Evolutionary conservation across 176 grass and related monocot species (phyloP), one percentile per base, ranked within the genome.

Genomic region (Ananas comosus): DNA sequence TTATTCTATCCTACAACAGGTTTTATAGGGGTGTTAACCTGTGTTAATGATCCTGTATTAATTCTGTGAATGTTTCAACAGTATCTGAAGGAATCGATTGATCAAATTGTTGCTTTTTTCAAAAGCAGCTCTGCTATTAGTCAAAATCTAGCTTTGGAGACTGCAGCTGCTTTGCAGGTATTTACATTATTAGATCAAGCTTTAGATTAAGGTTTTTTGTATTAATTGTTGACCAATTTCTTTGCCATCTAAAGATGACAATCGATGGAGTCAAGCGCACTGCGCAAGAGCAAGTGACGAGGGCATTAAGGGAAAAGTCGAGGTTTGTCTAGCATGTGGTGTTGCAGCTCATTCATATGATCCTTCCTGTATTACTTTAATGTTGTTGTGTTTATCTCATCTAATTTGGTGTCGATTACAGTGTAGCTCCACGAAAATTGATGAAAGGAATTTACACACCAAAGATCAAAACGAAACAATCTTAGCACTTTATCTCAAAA

Each of bases 161-260:
- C 93, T 77, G 86, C 86, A 74, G 93, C 88, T 83, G 93, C 93
- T 74, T 83, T 96, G 72, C 93, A 96, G 92, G 92, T 96, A 65
- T 16, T 12, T 21, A 47, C 49, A 49, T 75, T 56, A 24, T 73
- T 48, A 48, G 24, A 50, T 69, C 64, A 25, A 65, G 57, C 12
- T 66, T 65, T 66, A 51, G 13, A 14, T 13, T 57, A 24, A 77
- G 18, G 8, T 23, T 51, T n/a, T 49, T 59, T 13, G 68, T 68
- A 1, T 33, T 65, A 22, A 33, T 56, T 23, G 28, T 7, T 66
- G 64, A 57, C 22, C n/a, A 11, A 65, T 80, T 68, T 63, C 70
- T 68, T 47, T 84, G 52, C 53, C 76, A 25, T 80, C 24, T 79
- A 70, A 76, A 96, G 93, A 96, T 89, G 86, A 96, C 93, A 73